A percentile compares a stretch with the other conserved stretches of the same genome.
phyloP scores from a whole-genome alignment of 2,329 filamentous ascomycete species.

The Fusarium pseudoanthophilum region DNA sequence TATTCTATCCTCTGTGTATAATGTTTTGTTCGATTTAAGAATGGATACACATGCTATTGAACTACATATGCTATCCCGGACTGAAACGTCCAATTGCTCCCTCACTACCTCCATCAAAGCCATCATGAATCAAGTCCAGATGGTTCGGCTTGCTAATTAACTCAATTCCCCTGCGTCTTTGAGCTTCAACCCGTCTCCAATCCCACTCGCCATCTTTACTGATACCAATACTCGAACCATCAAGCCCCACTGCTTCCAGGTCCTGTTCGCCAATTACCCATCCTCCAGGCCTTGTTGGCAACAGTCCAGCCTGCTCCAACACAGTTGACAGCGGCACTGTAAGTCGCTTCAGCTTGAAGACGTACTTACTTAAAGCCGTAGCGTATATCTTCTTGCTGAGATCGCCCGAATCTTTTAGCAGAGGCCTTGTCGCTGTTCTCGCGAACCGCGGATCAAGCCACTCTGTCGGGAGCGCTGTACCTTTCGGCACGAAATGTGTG shows the following conservation, averaged over 20 bases:
- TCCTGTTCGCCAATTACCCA: neutral
- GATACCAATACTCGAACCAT: rapidly evolving
- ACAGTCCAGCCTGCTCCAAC: neutral
- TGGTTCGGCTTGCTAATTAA: neutral
- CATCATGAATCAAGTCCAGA: neutral
- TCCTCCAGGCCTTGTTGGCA: neutral
- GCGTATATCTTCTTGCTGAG: neutral
- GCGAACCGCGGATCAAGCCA: neutral
- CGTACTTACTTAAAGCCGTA: neutral
- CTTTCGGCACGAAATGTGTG: neutral
- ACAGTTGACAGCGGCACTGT: neutral
- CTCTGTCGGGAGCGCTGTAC: neutral
- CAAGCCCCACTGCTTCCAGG: neutral
- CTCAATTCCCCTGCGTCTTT: neutral
- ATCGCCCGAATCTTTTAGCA: rapidly evolving
- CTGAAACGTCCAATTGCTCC: neutral
- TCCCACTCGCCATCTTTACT: neutral
- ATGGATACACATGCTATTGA: rapidly evolving
- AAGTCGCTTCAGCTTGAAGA: slow-evolving; percentile 1
- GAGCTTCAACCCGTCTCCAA: neutral
- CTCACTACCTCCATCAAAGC: neutral
- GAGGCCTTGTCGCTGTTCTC: neutral
- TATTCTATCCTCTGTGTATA: neutral
- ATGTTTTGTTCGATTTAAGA: rapidly evolving
- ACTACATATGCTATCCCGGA: rapidly evolving